A percentile compares a stretch with the other conserved stretches of the same genome.
Conservation (phyloP, 768 basidiomycete species). For the Lactarius quietus region DNA sequence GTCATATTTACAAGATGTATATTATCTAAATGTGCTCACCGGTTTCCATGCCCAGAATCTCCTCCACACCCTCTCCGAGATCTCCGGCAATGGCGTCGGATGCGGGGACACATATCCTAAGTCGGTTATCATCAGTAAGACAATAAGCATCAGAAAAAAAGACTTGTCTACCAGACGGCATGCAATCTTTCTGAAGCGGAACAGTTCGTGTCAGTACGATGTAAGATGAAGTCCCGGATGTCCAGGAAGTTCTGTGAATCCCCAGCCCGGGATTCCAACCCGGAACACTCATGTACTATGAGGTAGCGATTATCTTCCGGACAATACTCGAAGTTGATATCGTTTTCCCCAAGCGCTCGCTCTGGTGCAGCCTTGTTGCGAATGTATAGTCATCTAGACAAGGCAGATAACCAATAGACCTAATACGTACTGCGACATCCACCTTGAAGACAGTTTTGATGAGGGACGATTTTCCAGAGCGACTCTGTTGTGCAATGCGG, state of each 20-base stretch:
- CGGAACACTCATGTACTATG: slow-evolving; percentile 6
- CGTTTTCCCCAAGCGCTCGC: neutral
- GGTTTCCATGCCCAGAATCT: no score
- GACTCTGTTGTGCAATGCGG: slow-evolving; percentile 5
- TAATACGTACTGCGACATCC: slow-evolving; percentile 3
- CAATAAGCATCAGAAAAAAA: no score
- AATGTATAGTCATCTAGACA: no score
- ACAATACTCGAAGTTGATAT: neutral
- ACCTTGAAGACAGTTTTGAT: slow-evolving; percentile 2
- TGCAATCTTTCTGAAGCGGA: slow-evolving; percentile 6
- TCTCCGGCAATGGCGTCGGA: no score
- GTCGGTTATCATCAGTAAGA: no score
- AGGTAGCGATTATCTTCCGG: slow-evolving; percentile 2
- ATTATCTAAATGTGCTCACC: no score
- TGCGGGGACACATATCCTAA: no score
- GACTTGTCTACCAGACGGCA: slow-evolving; percentile 17
- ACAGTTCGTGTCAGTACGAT: neutral
- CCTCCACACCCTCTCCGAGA: no score
- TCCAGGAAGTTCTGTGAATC: neutral
- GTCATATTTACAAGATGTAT: no score
- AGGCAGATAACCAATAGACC: no score
- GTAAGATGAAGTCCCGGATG: no score
- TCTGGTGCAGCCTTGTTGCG: neutral
- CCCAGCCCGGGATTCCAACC: neutral
- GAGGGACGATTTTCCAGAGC: slow-evolving; percentile 18